These are phyloP conservation scores for Dendrobium huoshanense DNA, from an alignment of 106 monocot species.

Conservation along the genomic window DNA sequence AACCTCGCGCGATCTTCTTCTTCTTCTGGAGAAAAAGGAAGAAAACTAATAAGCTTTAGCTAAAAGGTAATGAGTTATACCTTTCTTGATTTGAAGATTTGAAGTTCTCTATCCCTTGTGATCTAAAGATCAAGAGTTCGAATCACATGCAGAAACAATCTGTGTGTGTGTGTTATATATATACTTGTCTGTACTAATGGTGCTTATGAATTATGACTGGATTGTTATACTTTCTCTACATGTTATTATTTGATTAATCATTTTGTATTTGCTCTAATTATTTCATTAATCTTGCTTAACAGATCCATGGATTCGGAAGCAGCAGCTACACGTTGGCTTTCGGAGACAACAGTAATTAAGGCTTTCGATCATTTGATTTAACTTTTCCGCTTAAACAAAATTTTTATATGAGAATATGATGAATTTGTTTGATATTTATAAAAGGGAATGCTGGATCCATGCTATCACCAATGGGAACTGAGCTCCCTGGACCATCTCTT, in stretches of 20 bases:
- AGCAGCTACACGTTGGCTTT: neutral
- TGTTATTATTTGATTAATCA: neutral
- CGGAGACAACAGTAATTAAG: slow-evolving; percentile 3
- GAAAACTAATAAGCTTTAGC: neutral
- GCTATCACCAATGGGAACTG: slow-evolving; percentile 33
- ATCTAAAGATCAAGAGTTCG: neutral
- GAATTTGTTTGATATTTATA: neutral
- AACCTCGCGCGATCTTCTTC: neutral
- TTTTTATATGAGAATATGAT: neutral
- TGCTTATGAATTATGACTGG: too few relatives aligned
- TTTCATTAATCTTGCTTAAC: neutral
- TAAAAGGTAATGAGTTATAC: neutral
- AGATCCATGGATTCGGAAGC: slow-evolving; percentile 11
- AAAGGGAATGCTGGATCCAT: slow-evolving; percentile 27
- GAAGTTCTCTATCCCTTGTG: too few relatives aligned
- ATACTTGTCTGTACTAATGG: too few relatives aligned
- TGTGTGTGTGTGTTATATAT: too few relatives aligned
- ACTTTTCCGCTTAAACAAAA: too few relatives aligned
- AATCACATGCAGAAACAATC: neutral
- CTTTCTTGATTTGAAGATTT: too few relatives aligned
- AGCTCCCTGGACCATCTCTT: slow-evolving; percentile 20
- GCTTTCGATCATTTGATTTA: neutral
- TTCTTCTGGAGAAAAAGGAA: neutral
- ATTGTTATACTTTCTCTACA: too few relatives aligned
- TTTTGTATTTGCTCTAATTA: neutral